phyloP scores from a whole-genome alignment of 768 basidiomycete genomes.

The Dioszegia crocea region DNA sequence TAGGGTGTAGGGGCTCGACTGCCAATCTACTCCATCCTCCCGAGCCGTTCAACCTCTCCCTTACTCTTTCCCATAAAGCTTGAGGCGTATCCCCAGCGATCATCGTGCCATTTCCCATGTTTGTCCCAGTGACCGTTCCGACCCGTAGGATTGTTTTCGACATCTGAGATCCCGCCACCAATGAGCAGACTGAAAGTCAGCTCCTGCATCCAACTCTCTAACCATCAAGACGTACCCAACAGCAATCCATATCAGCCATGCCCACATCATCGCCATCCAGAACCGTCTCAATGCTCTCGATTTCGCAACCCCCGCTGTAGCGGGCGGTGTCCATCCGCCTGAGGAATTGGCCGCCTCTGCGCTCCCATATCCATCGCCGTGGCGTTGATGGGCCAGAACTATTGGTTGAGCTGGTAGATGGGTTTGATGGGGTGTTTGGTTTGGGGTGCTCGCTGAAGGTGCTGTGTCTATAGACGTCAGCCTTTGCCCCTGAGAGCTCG shows the following conservation, averaged over 20 bases:
- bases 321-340: constrained; percentile 31
- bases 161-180: constrained; percentile 38
- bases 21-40: not conserved
- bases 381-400: not conserved
- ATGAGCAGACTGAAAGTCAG: constrained; percentile 28
- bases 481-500: too few relatives aligned
- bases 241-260: constrained; percentile 41
- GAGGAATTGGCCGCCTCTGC: not conserved
- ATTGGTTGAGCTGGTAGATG: not conserved
- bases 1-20: too few relatives aligned
- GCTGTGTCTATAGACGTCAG: not conserved
- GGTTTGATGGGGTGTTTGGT: constrained; percentile 5
- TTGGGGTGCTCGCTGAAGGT: not conserved
- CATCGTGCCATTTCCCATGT: constrained; percentile 39
- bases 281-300: constrained; percentile 36
- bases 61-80: not conserved
- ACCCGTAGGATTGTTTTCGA: constrained; percentile 19
- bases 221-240: constrained; percentile 37
- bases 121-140: constrained; percentile 43
- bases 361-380: not conserved
- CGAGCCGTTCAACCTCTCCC: not conserved
- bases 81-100: constrained; percentile 5
- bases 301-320: constrained; percentile 27
- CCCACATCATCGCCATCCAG: constrained; percentile 41
- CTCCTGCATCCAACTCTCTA: not conserved